Conservation (phyloP, 768 basidiomycete genomes). For the Suillus placidus region DNA sequence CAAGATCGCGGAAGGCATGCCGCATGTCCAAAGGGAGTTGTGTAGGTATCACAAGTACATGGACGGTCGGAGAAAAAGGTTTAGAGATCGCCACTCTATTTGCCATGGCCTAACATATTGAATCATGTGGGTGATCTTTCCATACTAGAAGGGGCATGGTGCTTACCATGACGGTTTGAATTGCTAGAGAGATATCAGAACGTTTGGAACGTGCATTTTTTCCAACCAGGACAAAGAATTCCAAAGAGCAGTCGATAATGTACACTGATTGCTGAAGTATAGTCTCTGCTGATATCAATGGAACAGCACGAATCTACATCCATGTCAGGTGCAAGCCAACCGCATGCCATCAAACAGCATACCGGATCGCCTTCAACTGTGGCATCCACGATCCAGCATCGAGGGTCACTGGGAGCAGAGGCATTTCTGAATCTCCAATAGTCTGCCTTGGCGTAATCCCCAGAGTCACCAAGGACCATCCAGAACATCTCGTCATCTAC, state of each 20-base stretch:
- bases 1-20: conserved; percentile 66
- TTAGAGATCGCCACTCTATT: conserved; percentile 49
- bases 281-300: conserved; percentile 44
- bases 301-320: conserved; percentile 50
- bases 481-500: conserved; percentile 78
- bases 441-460: conserved; percentile 70
- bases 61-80: conserved; percentile 75
- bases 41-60: conserved; percentile 74
- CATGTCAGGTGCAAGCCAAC: conserved; percentile 11
- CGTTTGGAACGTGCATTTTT: conserved; percentile 62
- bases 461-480: conserved; percentile 79
- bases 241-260: conserved; percentile 77
- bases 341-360: conserved; percentile 23
- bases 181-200: conserved; percentile 61
- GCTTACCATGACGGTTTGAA: conserved; percentile 58
- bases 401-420: conserved; percentile 45
- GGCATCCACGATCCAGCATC: conserved; percentile 62
- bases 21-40: conserved; percentile 72
- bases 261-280: conserved; percentile 52
- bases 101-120: conserved; percentile 51
- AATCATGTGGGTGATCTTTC: not conserved
- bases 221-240: conserved; percentile 77
- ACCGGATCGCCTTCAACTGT: conserved; percentile 42
- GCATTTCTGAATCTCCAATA: conserved; percentile 77
- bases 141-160: conserved; percentile 5